Evolutionary conservation across 495 filamentous ascomycete species (phyloP).

Genomic region (Penicillium manginii): DNA sequence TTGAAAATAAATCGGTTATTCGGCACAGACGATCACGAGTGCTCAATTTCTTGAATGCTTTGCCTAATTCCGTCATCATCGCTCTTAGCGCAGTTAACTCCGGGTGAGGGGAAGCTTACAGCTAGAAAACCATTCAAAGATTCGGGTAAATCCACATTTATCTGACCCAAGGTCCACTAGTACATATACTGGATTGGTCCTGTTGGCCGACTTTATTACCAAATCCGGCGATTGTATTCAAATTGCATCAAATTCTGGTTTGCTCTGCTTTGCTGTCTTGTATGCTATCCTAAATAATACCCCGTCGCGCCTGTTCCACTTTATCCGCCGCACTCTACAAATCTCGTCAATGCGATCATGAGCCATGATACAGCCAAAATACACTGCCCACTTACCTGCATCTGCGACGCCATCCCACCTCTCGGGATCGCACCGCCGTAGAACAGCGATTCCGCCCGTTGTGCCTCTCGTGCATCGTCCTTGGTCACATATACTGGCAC

Average conservation of each 20-base stretch:
- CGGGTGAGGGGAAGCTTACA: neutral
- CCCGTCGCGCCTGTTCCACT: slow-evolving; percentile 27
- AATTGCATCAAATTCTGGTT: no score
- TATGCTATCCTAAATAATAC: slow-evolving; percentile 8
- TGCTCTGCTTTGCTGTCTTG: neutral
- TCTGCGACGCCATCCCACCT: slow-evolving; percentile 34
- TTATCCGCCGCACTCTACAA: slow-evolving; percentile 41
- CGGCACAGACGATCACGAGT: neutral
- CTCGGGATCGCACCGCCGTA: slow-evolving; percentile 38
- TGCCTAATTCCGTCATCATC: neutral
- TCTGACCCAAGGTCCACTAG: neutral
- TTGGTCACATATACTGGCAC: slow-evolving; percentile 37
- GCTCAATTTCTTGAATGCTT: neutral
- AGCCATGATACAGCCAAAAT: neutral
- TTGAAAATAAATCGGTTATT: neutral
- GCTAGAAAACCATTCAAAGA: neutral
- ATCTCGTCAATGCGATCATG: slow-evolving; percentile 12
- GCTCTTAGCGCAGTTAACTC: slow-evolving; percentile 2
- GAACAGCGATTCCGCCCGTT: slow-evolving; percentile 34
- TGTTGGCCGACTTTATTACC: no score
- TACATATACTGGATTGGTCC: no score
- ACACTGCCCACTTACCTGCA: slow-evolving; percentile 34
- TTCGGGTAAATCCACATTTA: neutral
- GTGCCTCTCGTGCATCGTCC: slow-evolving; percentile 39
- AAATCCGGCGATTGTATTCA: no score